A percentile compares a stretch with the other conserved stretches of the same genome.
These are phyloP conservation scores for Aegle marmelos DNA, from an alignment of 345 rosid species.

Conservation along the genomic window DNA sequence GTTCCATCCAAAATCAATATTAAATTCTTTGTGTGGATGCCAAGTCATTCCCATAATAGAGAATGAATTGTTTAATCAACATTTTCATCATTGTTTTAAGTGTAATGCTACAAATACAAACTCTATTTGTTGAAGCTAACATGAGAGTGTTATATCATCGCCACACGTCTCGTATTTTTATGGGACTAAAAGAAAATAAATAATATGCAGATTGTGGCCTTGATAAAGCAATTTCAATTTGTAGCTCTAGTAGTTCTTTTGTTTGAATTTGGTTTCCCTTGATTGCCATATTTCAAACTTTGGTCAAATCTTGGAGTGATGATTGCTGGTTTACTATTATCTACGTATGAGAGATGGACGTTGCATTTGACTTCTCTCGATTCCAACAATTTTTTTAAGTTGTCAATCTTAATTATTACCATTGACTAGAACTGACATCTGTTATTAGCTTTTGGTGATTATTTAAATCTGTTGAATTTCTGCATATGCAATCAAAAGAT, in stretches of 20 bases:
- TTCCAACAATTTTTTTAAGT: background rate
- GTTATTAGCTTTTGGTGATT: background rate
- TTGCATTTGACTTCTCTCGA: background rate
- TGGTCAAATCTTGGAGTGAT: background rate
- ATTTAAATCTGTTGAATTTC: background rate
- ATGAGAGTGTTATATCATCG: background rate
- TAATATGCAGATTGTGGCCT: background rate
- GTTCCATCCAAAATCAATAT: no score
- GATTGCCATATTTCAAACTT: background rate
- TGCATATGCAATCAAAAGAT: background rate
- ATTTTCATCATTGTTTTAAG: background rate
- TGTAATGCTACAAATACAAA: background rate
- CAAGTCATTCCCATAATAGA: no score
- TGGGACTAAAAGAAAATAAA: background rate
- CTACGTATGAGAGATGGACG: background rate
- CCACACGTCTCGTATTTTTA: background rate
- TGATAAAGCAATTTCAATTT: background rate
- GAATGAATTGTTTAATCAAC: no score
- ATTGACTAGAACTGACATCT: background rate
- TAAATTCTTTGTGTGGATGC: no score
- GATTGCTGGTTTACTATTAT: background rate
- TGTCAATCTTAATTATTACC: background rate
- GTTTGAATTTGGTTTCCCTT: background rate
- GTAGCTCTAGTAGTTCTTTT: background rate
- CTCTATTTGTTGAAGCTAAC: background rate